phyloP scores from a whole-genome alignment of 1,139 yeast species.

The Debaryomycetaceae sp. region DNA sequence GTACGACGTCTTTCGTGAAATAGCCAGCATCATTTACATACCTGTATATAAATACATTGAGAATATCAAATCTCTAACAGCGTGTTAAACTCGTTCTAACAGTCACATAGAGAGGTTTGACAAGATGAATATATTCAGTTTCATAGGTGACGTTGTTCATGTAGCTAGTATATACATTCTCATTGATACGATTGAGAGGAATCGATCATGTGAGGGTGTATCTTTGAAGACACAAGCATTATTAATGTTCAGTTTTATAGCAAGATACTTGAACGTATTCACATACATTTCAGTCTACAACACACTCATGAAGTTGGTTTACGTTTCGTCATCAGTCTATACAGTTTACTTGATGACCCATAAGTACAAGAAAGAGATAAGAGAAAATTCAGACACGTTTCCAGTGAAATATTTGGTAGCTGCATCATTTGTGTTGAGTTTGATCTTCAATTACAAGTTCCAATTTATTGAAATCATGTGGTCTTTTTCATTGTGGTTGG shows the following conservation, averaged over 20 bases:
- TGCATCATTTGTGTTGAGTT: conserved; percentile 57
- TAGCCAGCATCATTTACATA: too few species aligned
- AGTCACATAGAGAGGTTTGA: background rate
- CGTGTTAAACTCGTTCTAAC: conserved; percentile 5
- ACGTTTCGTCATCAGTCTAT: conserved; percentile 70
- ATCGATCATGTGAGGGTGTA: conserved; percentile 74
- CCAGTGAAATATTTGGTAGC: conserved; percentile 67
- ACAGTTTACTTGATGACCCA: conserved; percentile 68
- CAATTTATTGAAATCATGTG: conserved; percentile 60
- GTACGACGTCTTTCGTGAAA: too few species aligned
- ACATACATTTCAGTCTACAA: conserved; percentile 68
- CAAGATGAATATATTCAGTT: conserved; percentile 51
- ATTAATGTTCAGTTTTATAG: conserved; percentile 71
- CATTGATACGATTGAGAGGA: conserved; percentile 62
- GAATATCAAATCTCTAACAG: conserved; percentile 2
- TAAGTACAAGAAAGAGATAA: conserved; percentile 57
- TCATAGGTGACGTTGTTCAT: conserved; percentile 78
- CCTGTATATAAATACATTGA: conserved; percentile 1
- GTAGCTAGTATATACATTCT: conserved; percentile 74
- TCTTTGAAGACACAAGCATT: conserved; percentile 85
- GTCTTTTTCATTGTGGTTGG: conserved; percentile 84
- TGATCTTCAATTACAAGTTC: conserved; percentile 67
- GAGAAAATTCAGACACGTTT: conserved; percentile 63
- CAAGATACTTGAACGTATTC: conserved; percentile 75
- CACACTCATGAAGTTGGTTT: conserved; percentile 75